Base-by-base conservation (phyloP, 257 asterid genomes). In the Solanum sejunctum region DNA sequence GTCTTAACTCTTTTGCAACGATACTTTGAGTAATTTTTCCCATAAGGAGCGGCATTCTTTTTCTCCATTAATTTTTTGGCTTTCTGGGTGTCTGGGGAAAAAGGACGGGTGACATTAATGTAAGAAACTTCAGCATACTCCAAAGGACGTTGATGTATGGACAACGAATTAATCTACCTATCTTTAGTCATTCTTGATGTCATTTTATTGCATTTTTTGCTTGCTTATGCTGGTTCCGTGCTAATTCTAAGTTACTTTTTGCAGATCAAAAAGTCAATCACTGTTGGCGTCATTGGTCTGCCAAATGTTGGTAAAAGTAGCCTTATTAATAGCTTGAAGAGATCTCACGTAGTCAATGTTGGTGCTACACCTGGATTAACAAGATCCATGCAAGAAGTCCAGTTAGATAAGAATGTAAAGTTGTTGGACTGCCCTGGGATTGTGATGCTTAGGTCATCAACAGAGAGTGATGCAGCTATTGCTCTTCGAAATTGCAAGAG, bases 281-380 rank as follows among this genome's bases (percentile, higher is more conserved):
- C 99, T 5, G 99, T 97, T 21, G 99, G 98, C 52, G 87, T 97
- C 72, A 95, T 97, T 84, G 98, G 98, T 39, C 92, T 97, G 56
- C 98, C 99, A n/a, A 97, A 97, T 92, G 99, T 95, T 71, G 98
- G 99, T 21, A 97, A 96, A 91, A 97, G 99, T 90, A 95, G 99
- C 88, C 87, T 97, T 87, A 95, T 97, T 41, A 95, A 97, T 86
- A 95, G 98, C 83, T 90, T 95, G 92, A 97, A 94, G 91, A 90
- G 98, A 85, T 93, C 96, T n/a, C 96, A 93, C 56, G 98, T 93
- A 26, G 98, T 90, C 89, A 95, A 93, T 84, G 99, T 90, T 89
- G 99, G 98, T 58, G 93, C 98, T 55, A 95, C 99, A 71, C 99
- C 98, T 61, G 98, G 99, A 73, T 87, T 96, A 88, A 96, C 99